Evolutionary conservation across 176 grass and related monocot species (phyloP), one percentile per base, ranked within the genome.

Genomic region (Zoysia japonica): DNA sequence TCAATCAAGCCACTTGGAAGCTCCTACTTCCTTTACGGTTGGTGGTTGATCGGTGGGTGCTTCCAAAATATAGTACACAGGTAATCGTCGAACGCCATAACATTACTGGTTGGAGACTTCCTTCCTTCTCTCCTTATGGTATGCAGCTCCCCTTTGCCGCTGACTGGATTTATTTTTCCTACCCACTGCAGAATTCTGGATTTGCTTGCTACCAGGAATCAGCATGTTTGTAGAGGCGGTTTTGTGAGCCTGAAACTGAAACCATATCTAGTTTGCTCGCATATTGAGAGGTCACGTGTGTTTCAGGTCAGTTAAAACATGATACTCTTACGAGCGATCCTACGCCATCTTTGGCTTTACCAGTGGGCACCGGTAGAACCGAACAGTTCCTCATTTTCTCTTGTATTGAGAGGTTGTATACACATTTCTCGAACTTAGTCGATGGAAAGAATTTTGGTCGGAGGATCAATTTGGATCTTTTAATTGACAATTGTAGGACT

Each of bases 161-260:
- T 16, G 9, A 66, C 7, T 62, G 6, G 14, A 46, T n/a, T 9
- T 57, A 17, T 5, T 13, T 12, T n/a, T 47, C 54, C 37, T 62
- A 20, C 43, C 42, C 50, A 51, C 9, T 61, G 68, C 67, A 77
- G 41, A 71, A 52, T 17, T 16, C 49, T 47, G 62, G 10, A 2
- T 50, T 61, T 67, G 43, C 68, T 61, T 67, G 43, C 68, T 61
- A 55, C 68, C 43, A 3, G 80, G 78, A 37, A 48, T 83, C 37
- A 52, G 56, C 2, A 36, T 72, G 14, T 19, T 57, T 3, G 40
- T 15, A 15, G 54, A 47, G 19, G 57, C 10, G 41, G 71, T 3
- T 65, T 48, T 14, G 52, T 70, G 44, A 77, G 41, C 51, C 39
- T 16, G 41, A 65, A 47, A 3, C 54, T 14, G 40, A 55, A 11